A percentile compares a stretch with the other conserved stretches of the same genome.
phyloP scores from a whole-genome alignment of 805 yeast species.

The Candida fluviatilis region DNA sequence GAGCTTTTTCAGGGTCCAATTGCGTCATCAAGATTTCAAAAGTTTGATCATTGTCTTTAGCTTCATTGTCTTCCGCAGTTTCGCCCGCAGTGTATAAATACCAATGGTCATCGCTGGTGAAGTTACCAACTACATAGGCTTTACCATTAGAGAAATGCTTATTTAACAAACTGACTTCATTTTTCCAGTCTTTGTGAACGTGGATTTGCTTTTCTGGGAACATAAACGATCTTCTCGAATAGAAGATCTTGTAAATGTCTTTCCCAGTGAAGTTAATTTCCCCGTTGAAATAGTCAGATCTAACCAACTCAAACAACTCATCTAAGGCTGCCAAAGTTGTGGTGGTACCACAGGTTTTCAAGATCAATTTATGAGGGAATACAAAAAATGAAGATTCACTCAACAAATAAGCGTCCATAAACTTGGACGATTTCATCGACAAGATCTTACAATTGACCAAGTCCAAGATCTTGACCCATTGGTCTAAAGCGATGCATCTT shows the following conservation, averaged over 20 bases:
- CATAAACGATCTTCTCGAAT: conserved; percentile 89
- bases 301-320: conserved; percentile 48
- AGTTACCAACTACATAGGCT: conserved; percentile 71
- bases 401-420: conserved; percentile 77
- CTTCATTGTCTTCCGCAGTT: conserved; percentile 1
- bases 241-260: conserved; percentile 66
- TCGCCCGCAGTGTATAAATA: conserved; percentile 68
- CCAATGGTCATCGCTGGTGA: conserved; percentile 84
- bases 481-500: conserved; percentile 57
- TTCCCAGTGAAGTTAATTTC: conserved; percentile 28
- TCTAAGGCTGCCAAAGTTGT: conserved; percentile 78
- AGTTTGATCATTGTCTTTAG: conserved; percentile 54
- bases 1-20: conserved; percentile 52
- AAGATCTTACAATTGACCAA: conserved; percentile 84
- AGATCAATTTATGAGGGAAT: conserved; percentile 75
- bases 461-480: conserved; percentile 73
- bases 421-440: conserved; percentile 64
- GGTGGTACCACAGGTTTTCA: conserved; percentile 96
- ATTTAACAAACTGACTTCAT: conserved; percentile 71
- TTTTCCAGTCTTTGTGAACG: conserved; percentile 81
- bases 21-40: conserved; percentile 91
- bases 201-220: conserved; percentile 81
- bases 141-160: conserved; percentile 58
- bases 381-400: conserved; percentile 90
- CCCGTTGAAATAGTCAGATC: conserved; percentile 13